Evolutionary conservation across 2,329 filamentous ascomycete genomes (phyloP), one percentile per base, ranked within the genome.

Genomic region (Apiospora aurea): DNA sequence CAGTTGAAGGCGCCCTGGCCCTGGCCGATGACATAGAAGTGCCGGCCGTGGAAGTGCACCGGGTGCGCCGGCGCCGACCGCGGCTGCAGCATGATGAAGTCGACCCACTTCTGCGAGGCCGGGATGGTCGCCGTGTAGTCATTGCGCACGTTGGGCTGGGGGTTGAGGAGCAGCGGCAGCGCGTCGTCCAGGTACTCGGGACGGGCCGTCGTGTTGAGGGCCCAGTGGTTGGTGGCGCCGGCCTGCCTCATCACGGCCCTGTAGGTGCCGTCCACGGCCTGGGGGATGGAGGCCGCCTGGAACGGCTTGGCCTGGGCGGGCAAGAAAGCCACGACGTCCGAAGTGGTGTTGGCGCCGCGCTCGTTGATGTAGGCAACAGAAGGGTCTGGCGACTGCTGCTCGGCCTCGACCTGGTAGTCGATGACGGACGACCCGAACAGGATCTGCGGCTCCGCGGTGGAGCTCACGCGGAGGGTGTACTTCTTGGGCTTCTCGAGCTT

Each of bases 21-120:
- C 0, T 80, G 72, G 0, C 90, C 90, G 46, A 92, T 84, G 26
- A 86, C 80, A 75, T 85, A 91, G 81, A 87, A 89, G 77, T 89
- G 90, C 75, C 87, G 89, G 67, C 87, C 86, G 79, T 92, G 90
- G 81, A 91, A 91, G 83, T 92, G 90, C 69, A 92, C 87, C 0
- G 89, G 87, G 72, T 92, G 90, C 13, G 87, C 82, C 5, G 86
- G 88, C 67, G 75, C 71, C 13, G 70, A 71, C 6, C 51, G 34
- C 24, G 69, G 38, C 29, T 74, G 71, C 26, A 67, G n/a, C 75
- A 89, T 87, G 73, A 91, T 81, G n/a, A 90, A 76, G 75, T 91
- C 89, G 11, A 90, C 81, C 88, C 88, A 90, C 1, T 85, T 82
- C 10, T 86, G 88, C 49, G 69, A 47, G 14, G 67, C 69, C 16